phyloP scores from a whole-genome alignment of 2,329 filamentous ascomycete genomes.

The Harringtonia aguacate region DNA sequence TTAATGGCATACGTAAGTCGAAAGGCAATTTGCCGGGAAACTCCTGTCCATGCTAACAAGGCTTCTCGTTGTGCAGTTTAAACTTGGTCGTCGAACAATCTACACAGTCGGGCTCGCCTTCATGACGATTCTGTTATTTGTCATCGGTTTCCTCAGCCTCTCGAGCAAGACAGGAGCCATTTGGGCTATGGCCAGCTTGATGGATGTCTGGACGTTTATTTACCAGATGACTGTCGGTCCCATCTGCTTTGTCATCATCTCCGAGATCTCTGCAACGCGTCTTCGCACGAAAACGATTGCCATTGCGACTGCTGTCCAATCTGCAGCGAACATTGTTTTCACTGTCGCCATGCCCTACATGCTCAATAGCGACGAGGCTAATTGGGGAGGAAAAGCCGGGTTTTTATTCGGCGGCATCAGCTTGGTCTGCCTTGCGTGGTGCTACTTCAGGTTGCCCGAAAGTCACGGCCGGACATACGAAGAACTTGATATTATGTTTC shows the following conservation, averaged over 20 bases:
- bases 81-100: constrained; percentile 37
- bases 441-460: too few species aligned
- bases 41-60: neutral
- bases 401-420: too few species aligned
- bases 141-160: constrained; percentile 31
- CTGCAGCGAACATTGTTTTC: constrained; percentile 30
- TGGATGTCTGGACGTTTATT: neutral
- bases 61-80: constrained; percentile 1
- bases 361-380: too few species aligned
- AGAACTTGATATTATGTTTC: too few species aligned
- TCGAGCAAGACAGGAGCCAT: constrained; percentile 12
- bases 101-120: constrained; percentile 32
- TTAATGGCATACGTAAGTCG: constrained; percentile 1
- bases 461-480: too few species aligned
- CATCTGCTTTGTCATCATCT: constrained; percentile 33
- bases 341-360: constrained; percentile 26
- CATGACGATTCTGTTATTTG: constrained; percentile 20
- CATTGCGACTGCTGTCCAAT: constrained; percentile 30
- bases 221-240: constrained; percentile 25
- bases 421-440: too few species aligned
- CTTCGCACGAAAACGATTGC: constrained; percentile 34
- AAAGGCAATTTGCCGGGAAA: too few species aligned
- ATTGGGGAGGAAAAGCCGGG: too few species aligned
- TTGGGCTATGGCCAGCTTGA: neutral
- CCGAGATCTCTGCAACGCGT: constrained; percentile 34